These are phyloP conservation scores for Coprinopsis strossmayeri DNA, from an alignment of 768 basidiomycete genomes.

Conservation along the genomic window DNA sequence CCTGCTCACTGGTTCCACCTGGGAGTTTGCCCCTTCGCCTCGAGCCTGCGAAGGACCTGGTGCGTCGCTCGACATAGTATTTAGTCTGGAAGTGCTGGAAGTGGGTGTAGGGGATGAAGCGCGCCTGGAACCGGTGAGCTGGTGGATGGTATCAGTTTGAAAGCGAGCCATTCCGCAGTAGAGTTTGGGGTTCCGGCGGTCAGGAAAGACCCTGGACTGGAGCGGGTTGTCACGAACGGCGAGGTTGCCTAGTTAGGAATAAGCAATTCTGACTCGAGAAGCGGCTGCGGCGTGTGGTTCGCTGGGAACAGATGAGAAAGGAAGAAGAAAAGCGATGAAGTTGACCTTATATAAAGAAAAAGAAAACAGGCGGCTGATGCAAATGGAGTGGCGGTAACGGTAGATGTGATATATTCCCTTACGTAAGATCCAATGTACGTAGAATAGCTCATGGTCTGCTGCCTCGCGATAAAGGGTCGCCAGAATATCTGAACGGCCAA, in stretches of 20 bases:
- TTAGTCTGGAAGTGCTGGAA: not conserved
- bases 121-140: not conserved
- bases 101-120: not conserved
- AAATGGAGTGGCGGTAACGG: conserved; percentile 1
- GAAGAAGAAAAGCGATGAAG: not conserved
- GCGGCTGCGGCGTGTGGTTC: conserved; percentile 4
- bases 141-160: not conserved
- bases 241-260: not conserved
- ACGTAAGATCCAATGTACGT: not conserved
- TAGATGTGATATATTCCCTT: conserved; percentile 2
- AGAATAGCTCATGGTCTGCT: not conserved
- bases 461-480: not conserved
- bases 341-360: not conserved
- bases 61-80: not conserved
- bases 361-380: not conserved
- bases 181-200: not conserved
- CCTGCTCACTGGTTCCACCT: not conserved
- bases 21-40: not conserved
- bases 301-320: not conserved
- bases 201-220: no score
- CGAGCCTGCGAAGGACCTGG: not conserved
- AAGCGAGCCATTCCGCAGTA: conserved; percentile 4
- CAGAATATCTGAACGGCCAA: no score
- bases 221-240: no score
- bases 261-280: conserved; percentile 4